These are phyloP conservation scores for Ulota crispa DNA, from an alignment of 225 moss, liverwort and hornwort species.

Conservation along the genomic window DNA sequence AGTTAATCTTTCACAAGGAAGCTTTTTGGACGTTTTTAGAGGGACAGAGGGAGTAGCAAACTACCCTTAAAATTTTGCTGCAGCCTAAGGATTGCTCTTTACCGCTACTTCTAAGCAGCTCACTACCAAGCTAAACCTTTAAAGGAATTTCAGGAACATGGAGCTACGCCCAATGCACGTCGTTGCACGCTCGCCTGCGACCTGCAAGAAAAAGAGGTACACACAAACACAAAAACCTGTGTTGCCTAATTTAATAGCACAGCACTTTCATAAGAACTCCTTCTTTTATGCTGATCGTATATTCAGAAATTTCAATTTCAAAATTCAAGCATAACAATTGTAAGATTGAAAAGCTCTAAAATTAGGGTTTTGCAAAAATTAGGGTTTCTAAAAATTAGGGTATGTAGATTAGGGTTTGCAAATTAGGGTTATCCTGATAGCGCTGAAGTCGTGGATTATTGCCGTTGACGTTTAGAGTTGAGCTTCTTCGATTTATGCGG, in stretches of 20 bases:
- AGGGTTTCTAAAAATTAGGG: no score
- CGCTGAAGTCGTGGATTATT: not conserved
- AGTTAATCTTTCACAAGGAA: no score
- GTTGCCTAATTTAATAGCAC: not conserved
- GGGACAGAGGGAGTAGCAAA: no score
- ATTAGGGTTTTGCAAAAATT: no score
- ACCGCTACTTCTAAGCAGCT: not conserved
- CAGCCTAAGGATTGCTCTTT: not conserved
- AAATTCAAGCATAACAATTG: no score
- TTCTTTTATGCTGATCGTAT: not conserved
- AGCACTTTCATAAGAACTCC: no score
- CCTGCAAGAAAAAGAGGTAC: not conserved
- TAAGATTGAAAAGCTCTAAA: no score
- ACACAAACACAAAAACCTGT: accelerated
- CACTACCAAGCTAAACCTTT: not conserved
- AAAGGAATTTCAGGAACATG: not conserved
- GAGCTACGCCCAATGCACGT: accelerated
- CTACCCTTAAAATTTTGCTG: not conserved
- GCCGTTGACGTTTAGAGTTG: no score
- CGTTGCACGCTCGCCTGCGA: no score
- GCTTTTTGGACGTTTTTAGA: no score
- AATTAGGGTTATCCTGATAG: no score
- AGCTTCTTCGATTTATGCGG: accelerated
- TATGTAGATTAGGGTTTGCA: no score
- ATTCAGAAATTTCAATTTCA: not conserved